Evolutionary conservation across 495 filamentous ascomycete species (phyloP), one percentile per base, ranked within the genome.

Genomic region (Viridothelium virens): DNA sequence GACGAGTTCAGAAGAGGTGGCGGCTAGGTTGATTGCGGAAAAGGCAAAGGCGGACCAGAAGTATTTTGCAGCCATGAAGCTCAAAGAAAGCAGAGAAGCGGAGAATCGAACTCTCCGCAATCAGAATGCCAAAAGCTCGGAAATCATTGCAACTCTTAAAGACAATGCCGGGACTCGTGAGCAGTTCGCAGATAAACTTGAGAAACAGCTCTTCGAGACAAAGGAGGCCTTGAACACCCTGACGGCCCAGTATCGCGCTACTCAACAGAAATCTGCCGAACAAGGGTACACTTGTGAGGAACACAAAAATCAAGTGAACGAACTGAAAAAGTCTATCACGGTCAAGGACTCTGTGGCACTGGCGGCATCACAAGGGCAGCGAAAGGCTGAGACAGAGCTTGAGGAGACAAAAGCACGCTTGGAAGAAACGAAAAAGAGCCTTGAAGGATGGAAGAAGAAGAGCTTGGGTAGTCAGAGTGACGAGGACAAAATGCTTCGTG

Each of bases 41-140:
- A 98, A 97, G 76, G 84, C 86, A 41, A 97, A 96, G 73, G 95
- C 95, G 0, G 92, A 97, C 71, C 92, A 97, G 74, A 97, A 97
- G 76, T 98, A 96, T 74, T 97, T 97, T 72, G 87, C 87, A 3
- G 90, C 91, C 14, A 92, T 96, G 81, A 97, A 96, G 74, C 86
- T 89, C 69, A 96, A 91, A 73, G 94, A 97, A 71, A 85, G 87
- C 25, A 82, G 90, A 63, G 86, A 88, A 18, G 78, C 82, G 47
- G 92, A 96, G 76, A 87, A 92, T 56, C 83, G 91, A 66, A 83
- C 86, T 3, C 78, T 97, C 53, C 83, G 89, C 61, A 79, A 84
- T 65, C 92, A 97, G 75, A 96, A 92, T 73, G 81, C 83, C 3
- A 94, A 94, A 79, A 93, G 89, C 59, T 92, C 91, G 0, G 95